These are phyloP conservation scores for Lasiodiplodia hormozganensis DNA, from an alignment of 2,329 filamentous ascomycete species.

Conservation along the genomic window DNA sequence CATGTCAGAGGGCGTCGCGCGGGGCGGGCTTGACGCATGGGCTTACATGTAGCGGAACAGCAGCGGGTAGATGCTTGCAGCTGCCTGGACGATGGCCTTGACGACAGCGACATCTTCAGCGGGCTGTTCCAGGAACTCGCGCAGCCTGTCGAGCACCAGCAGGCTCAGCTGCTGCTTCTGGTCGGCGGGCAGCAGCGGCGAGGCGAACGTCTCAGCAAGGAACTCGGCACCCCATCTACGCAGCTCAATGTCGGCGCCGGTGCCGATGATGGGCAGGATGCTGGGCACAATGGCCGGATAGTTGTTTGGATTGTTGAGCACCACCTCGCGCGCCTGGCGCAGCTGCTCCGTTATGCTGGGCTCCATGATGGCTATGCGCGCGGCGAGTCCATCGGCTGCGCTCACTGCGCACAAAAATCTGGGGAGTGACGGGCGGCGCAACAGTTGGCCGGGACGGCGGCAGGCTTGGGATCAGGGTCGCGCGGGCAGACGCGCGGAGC, in stretches of 20 bases:
- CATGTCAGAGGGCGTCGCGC: slow-evolving; percentile 38
- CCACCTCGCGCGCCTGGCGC: slow-evolving; percentile 86
- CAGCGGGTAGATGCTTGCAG: slow-evolving; percentile 90
- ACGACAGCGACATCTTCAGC: slow-evolving; percentile 80
- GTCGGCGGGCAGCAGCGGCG: slow-evolving; percentile 77
- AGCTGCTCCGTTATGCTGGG: slow-evolving; percentile 71
- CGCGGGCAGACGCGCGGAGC: background rate
- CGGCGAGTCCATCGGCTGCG: slow-evolving; percentile 7
- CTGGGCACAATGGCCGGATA: slow-evolving; percentile 92
- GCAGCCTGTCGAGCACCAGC: slow-evolving; percentile 77
- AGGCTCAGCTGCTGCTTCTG: slow-evolving; percentile 83
- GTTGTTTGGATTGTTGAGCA: slow-evolving; percentile 83
- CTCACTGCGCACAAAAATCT: background rate
- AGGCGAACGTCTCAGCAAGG: slow-evolving; percentile 92
- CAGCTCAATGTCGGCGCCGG: slow-evolving; percentile 71
- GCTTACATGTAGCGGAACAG: slow-evolving; percentile 93
- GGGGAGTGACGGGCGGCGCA: background rate
- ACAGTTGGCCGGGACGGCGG: background rate
- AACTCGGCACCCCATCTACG: slow-evolving; percentile 97
- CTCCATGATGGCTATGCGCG: slow-evolving; percentile 7
- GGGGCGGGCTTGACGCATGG: slow-evolving; percentile 44
- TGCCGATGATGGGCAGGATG: slow-evolving; percentile 88
- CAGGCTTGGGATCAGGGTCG: background rate
- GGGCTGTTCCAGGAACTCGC: slow-evolving; percentile 51
- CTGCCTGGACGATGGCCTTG: slow-evolving; percentile 85